Evolutionary conservation across 2,329 filamentous ascomycete species (phyloP).

Genomic region (Aschersonia sp.): DNA sequence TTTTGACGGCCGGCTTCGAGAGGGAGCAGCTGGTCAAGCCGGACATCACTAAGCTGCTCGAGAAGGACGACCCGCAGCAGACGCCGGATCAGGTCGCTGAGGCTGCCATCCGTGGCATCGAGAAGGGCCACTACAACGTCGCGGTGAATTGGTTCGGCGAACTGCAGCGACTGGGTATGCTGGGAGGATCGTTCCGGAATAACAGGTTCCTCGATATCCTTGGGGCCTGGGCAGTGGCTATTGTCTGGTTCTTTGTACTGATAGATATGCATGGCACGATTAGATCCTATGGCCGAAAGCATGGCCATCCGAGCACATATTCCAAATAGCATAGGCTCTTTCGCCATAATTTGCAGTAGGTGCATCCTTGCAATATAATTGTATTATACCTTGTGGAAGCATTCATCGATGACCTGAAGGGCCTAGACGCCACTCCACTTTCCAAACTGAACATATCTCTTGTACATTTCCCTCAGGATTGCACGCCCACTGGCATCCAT

Average conservation of each 20-base stretch:
- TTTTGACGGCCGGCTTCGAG: conserved; percentile 60
- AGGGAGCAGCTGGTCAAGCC: conserved; percentile 71
- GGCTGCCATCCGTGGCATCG: conserved; percentile 56
- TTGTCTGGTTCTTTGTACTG: conserved; percentile 45
- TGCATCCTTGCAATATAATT: neutral
- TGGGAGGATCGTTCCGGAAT: conserved; percentile 43
- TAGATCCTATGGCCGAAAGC: conserved; percentile 35
- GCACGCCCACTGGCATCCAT: conserved; percentile 45
- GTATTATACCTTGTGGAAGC: neutral
- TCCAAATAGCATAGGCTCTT: conserved; percentile 14
- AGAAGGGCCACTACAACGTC: conserved; percentile 67
- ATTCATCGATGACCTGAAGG: neutral
- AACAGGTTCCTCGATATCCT: conserved; percentile 46
- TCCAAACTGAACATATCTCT: conserved; percentile 45
- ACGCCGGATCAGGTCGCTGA: conserved; percentile 65
- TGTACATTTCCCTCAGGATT: conserved; percentile 43
- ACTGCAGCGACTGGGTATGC: conserved; percentile 50
- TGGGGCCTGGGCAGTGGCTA: conserved; percentile 33
- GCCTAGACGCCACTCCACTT: conserved; percentile 45
- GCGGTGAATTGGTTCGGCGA: conserved; percentile 60
- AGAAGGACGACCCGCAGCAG: conserved; percentile 70
- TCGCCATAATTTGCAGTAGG: no score
- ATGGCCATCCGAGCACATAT: conserved; percentile 43
- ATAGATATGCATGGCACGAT: conserved; percentile 44
- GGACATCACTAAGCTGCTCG: conserved; percentile 61